Base-by-base conservation (phyloP, 441 rosid genomes). In the Brassica hybrid region DNA sequence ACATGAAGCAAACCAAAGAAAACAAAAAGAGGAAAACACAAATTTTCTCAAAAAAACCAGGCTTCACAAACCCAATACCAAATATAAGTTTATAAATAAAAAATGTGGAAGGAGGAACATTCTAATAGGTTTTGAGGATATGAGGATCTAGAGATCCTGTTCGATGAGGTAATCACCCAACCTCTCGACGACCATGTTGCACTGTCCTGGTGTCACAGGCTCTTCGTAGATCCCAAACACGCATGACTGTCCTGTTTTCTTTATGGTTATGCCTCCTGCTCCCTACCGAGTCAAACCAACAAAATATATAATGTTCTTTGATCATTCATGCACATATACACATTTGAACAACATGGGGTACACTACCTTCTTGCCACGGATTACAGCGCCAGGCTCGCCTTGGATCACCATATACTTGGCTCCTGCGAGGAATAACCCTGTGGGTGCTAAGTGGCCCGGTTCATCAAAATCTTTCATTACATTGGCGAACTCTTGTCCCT, bases 151-250 rank as follows among this genome's bases (percentile, higher is more conserved):
- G 48, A 90, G 89, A 74, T 72, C 91, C 79, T 90, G 94, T 62
- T 90, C 92, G 67, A 86, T 18, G 18, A 90, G 92, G 76, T 88
- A 90, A 80, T 90, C 94, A 12, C 94, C 94, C 88, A 88, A 70
- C 89, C 88, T 88, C 84, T 90, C 92, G 34, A 90, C 92, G 52
- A 90, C 83, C 88, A 90, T 84, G 88, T 90, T 90, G 88, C 94
- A 90, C 52, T 90, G 94, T 70, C 92, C 92, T 14, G 91, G 90
- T 65, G 89, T 87, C 80, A 90, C 84, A 1, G 94, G 94, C 74
- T 90, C 92, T 76, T 90, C 94, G 12, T 90, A 90, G 19, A 90
- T 32, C 3, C 94, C 94, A 16, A 88, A 84, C 69, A 90, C 80
- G 34, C 88, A 80, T 19, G 94, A 88, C 41, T 88, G 91, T 36